phyloP scores from a whole-genome alignment of 495 filamentous ascomycete genomes.

The Hypomontagnella submonticulosa region DNA sequence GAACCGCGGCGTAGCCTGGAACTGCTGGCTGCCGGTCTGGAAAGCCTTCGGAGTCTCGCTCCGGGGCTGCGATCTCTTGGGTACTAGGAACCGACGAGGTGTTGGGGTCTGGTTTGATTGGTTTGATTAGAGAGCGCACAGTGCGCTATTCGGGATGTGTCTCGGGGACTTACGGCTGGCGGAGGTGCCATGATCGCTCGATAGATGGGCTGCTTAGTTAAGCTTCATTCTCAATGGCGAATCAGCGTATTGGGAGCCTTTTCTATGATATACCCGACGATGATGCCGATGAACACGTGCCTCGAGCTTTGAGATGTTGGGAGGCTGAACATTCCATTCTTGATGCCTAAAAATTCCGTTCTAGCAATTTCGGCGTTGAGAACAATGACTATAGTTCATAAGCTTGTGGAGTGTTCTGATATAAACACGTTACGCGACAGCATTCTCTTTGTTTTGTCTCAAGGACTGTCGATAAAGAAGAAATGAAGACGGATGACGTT shows the following conservation, averaged over 20 bases:
- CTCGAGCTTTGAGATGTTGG: too few relatives aligned
- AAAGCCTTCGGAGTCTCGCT: conserved; percentile 47
- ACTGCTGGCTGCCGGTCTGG: conserved; percentile 46
- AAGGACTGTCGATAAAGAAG: too few relatives aligned
- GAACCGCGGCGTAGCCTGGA: conserved; percentile 57
- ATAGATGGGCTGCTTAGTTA: background rate
- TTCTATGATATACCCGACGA: background rate
- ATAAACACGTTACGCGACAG: too few relatives aligned
- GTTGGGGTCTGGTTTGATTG: conserved; percentile 52
- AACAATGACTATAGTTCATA: too few relatives aligned
- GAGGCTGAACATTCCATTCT: too few relatives aligned
- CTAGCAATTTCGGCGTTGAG: too few relatives aligned
- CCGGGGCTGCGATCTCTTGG: conserved; percentile 51
- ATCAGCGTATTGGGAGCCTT: background rate
- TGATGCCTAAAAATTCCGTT: too few relatives aligned
- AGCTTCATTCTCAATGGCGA: background rate
- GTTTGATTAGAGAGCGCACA: background rate
- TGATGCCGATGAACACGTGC: background rate
- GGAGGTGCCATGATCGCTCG: conserved; percentile 40
- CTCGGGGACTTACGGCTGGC: conserved; percentile 39
- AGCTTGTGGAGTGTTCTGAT: too few relatives aligned
- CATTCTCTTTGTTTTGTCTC: too few relatives aligned
- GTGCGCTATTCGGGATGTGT: background rate
- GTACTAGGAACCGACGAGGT: conserved; percentile 54
- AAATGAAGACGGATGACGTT: too few relatives aligned